phyloP scores from a whole-genome alignment of 2,329 filamentous ascomycete genomes.

The Talaromyces sp. region DNA sequence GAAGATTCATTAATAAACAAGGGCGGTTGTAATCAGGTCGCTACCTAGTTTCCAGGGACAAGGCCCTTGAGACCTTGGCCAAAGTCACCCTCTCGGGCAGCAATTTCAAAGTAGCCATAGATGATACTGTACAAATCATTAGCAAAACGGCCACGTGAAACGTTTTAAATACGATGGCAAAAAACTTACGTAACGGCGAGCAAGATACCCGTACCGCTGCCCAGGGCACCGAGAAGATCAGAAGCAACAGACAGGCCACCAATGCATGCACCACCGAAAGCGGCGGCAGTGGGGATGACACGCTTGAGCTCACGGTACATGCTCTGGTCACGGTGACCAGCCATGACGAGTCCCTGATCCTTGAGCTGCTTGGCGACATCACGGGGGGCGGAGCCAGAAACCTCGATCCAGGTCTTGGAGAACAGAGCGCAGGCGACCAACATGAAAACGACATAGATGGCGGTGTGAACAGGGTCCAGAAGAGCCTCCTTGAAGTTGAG shows the following conservation, averaged over 20 bases:
- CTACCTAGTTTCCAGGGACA: slow-evolving; percentile 45
- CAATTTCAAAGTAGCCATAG: slow-evolving; percentile 99
- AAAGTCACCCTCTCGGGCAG: slow-evolving; percentile 96
- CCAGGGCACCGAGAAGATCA: slow-evolving; percentile 91
- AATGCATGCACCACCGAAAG: slow-evolving; percentile 98
- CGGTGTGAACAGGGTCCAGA: slow-evolving; percentile 92
- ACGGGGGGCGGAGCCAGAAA: slow-evolving; percentile 92
- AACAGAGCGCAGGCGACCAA: slow-evolving; percentile 95
- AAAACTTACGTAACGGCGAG: slow-evolving; percentile 90
- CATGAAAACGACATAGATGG: slow-evolving; percentile 96
- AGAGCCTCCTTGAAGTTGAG: slow-evolving; percentile 97
- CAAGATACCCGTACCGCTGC: slow-evolving; percentile 94
- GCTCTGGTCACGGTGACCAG: slow-evolving; percentile 97
- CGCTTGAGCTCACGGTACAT: slow-evolving; percentile 99
- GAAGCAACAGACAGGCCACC: slow-evolving; percentile 92
- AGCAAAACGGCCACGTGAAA: slow-evolving; percentile 2
- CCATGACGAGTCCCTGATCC: slow-evolving; percentile 99
- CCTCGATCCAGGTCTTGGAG: slow-evolving; percentile 99
- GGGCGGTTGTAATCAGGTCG: slow-evolving; percentile 16
- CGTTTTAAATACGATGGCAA: background rate
- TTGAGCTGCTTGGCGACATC: slow-evolving; percentile 99
- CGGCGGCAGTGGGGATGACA: slow-evolving; percentile 95
- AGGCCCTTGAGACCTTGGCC: slow-evolving; percentile 63
- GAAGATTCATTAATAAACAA: slow-evolving; percentile 17
- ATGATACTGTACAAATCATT: slow-evolving; percentile 66